Evolutionary conservation across 1,284 basidiomycete genomes (phyloP), one percentile per base, ranked within the genome.

Genomic region (Earliella scabrosa): DNA sequence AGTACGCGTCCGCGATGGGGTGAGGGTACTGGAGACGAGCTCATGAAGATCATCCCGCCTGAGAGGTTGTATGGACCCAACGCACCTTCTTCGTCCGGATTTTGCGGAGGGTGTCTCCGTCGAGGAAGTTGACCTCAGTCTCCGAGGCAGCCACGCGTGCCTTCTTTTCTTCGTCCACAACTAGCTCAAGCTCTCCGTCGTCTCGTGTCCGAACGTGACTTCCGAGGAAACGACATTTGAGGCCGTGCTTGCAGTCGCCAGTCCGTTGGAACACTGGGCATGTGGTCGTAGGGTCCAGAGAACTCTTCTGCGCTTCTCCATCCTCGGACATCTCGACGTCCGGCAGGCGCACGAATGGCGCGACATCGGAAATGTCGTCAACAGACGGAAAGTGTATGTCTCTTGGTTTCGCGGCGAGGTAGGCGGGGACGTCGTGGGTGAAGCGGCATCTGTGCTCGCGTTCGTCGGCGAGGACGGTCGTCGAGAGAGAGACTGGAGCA

Each of bases 201-300:
- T 79, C 79, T 24, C 75, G 73, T 43, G 71, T 68, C 23, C 67
- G 72, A 6, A 85, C 69, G 67, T 98, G 97, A 0, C 83, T 87
- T 11, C 90, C 89, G 3, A 97, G 82, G 74, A 92, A 97, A 2
- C 97, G 87, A 70, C 97, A 99, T 71, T 93, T 92, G 75, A 93
- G 89, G 4, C 94, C 97, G 61, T 85, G 86, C 49, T 87, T 86
- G 74, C 96, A 98, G 67, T 88, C 83, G 0, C 96, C 96, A 5
- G 82, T 79, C 60, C 87, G 85, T 26, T 80, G 76, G 65, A 86
- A 95, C 4, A 88, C 79, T 1, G 94, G 92, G 66, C 95, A 98
- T 1, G 66, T 73, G 0, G 83, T 83, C 16, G 69, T 71, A 13
- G 72, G 65, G 64, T 86, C 78, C 27, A 87, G 58, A 7, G 81